These are phyloP conservation scores for Metarhizium anisopliae DNA, from an alignment of 2,329 filamentous ascomycete species.

Conservation along the genomic window DNA sequence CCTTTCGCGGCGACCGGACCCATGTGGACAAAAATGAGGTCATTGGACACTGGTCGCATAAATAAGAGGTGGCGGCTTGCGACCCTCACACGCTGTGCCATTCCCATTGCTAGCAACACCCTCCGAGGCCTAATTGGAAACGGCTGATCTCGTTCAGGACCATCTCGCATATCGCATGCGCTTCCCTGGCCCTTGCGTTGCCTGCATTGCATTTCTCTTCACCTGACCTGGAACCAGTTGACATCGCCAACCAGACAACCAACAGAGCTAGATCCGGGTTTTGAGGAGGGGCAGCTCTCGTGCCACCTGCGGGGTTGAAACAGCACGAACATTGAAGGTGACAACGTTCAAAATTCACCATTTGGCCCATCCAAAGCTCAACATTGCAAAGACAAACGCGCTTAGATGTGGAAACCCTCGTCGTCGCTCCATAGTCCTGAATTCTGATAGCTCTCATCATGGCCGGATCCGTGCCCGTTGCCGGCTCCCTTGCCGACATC, in stretches of 20 bases:
- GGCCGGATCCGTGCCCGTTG: slow-evolving; percentile 60
- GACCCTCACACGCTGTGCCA: neutral
- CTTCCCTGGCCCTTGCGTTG: neutral
- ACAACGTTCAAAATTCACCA: neutral
- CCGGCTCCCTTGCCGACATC: slow-evolving; percentile 67
- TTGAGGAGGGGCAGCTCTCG: slow-evolving; percentile 1
- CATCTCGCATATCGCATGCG: neutral
- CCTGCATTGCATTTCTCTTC: neutral
- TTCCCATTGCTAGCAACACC: no score
- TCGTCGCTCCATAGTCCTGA: neutral
- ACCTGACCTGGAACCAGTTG: neutral
- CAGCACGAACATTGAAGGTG: neutral
- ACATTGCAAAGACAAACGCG: no score
- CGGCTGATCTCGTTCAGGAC: neutral
- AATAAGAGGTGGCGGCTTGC: no score
- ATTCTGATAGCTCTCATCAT: slow-evolving; percentile 18
- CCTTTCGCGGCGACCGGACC: no score
- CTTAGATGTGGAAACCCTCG: neutral
- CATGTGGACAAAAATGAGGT: no score
- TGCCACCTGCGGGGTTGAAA: slow-evolving; percentile 1
- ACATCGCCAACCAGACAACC: neutral
- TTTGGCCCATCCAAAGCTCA: no score
- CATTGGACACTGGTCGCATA: no score
- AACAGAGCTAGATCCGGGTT: neutral
- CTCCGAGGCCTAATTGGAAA: no score